These are phyloP conservation scores for Mycena indigotica DNA, from an alignment of 768 basidiomycete genomes.

Conservation along the genomic window DNA sequence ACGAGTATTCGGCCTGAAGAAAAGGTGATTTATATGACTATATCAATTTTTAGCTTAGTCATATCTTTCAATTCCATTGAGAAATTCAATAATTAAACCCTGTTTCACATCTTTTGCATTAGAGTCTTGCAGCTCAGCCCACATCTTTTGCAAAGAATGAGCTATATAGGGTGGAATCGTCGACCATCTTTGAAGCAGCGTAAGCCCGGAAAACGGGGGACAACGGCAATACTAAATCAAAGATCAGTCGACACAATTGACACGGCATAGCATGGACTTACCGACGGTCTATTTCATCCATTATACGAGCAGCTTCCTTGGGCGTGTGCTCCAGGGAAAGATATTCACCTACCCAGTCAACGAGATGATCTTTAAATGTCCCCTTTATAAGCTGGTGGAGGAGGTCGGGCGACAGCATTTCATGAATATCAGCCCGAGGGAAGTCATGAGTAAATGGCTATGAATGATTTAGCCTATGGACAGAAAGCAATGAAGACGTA, in stretches of 20 bases:
- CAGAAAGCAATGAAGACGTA: conserved; percentile 2
- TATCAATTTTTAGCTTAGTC: too few relatives aligned
- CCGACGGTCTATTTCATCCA: conserved; percentile 39
- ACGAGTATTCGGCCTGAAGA: too few relatives aligned
- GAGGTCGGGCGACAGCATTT: conserved; percentile 30
- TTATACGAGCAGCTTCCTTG: conserved; percentile 25
- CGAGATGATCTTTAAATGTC: conserved; percentile 37
- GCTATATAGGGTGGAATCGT: too few relatives aligned
- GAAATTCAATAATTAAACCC: too few relatives aligned
- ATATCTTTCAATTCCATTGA: too few relatives aligned
- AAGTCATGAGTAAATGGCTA: conserved; percentile 30
- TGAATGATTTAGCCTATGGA: neutral
- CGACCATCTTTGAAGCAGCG: conserved; percentile 24
- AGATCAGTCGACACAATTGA: neutral
- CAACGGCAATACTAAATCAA: conserved; percentile 19
- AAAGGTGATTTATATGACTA: too few relatives aligned
- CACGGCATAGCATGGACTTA: conserved; percentile 10
- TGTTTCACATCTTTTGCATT: too few relatives aligned
- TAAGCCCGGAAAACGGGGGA: conserved; percentile 21
- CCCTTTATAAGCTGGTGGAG: conserved; percentile 32
- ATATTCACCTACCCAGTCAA: conserved; percentile 32
- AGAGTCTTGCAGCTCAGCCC: too few relatives aligned
- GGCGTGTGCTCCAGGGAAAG: conserved; percentile 16
- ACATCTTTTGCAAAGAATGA: too few relatives aligned
- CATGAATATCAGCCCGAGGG: conserved; percentile 32